Conservation (phyloP, 164 flowering plant genomes). For the Liquidambar formosana region DNA sequence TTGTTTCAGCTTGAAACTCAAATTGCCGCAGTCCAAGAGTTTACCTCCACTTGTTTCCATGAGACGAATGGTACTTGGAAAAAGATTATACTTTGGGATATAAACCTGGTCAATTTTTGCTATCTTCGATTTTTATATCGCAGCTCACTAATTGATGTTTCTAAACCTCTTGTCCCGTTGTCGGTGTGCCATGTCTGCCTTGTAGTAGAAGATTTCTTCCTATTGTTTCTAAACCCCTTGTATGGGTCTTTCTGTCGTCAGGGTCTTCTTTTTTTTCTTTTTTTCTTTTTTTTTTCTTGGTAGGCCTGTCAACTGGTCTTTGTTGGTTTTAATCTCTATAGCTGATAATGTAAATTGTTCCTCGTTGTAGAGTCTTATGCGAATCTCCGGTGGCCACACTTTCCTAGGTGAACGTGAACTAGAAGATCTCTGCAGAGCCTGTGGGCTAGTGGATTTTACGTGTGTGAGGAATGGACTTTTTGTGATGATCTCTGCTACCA, state of each 20-base stretch:
- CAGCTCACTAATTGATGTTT: not conserved
- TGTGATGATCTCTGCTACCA: constrained; percentile 75
- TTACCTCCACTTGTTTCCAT: too few relatives aligned
- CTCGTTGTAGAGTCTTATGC: constrained; percentile 41
- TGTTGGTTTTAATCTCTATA: not conserved
- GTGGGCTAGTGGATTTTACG: constrained; percentile 68
- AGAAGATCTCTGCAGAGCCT: constrained; percentile 72
- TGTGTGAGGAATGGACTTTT: constrained; percentile 62
- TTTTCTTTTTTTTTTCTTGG: too few relatives aligned
- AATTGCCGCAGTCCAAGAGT: not conserved
- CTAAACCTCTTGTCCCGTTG: not conserved
- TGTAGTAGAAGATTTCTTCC: not conserved
- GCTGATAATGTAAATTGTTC: constrained; percentile 12
- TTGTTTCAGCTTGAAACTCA: not conserved
- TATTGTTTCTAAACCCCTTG: too few relatives aligned
- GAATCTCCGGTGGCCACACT: constrained; percentile 46
- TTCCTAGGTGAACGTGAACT: constrained; percentile 69
- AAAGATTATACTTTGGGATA: too few relatives aligned
- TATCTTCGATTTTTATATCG: too few relatives aligned
- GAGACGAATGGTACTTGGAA: too few relatives aligned
- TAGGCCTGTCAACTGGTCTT: too few relatives aligned
- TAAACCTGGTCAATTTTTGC: not conserved
- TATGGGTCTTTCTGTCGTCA: too few relatives aligned
- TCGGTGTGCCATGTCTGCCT: not conserved
- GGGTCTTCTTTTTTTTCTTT: too few relatives aligned